A percentile compares a stretch with the other conserved stretches of the same genome.
Conservation (phyloP, 2,329 filamentous ascomycete genomes). For the Seiridium cupressi region DNA sequence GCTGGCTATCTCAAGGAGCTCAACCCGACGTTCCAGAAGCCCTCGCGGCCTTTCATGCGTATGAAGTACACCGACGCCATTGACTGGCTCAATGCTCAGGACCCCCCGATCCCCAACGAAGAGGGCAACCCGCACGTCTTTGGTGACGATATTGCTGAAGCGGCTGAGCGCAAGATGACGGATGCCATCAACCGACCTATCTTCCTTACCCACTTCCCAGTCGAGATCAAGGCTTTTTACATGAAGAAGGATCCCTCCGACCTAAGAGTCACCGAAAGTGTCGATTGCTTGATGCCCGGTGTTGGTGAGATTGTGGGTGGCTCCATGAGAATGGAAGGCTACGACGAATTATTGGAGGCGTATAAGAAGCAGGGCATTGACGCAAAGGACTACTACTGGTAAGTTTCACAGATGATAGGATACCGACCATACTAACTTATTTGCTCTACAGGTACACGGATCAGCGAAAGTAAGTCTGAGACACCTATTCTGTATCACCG, state of each 20-base stretch:
- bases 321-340: conserved; percentile 92
- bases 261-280: conserved; percentile 82
- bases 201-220: conserved; percentile 95
- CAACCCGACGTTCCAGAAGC: conserved; percentile 86
- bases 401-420: too few relatives aligned
- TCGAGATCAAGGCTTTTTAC: conserved; percentile 98
- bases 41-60: conserved; percentile 79
- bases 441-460: conserved; percentile 66
- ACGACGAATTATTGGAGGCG: conserved; percentile 83
- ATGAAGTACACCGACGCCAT: conserved; percentile 97
- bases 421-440: too few relatives aligned
- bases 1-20: conserved; percentile 75
- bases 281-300: conserved; percentile 83
- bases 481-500: not conserved
- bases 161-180: conserved; percentile 94
- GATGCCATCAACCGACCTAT: conserved; percentile 95
- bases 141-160: conserved; percentile 97
- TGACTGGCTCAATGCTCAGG: conserved; percentile 85
- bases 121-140: conserved; percentile 87
- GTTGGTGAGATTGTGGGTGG: conserved; percentile 97
- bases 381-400: conserved; percentile 87
- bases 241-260: conserved; percentile 89
- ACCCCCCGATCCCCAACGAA: conserved; percentile 80
- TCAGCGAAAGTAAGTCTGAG: conserved; percentile 76
- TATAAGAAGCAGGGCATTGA: conserved; percentile 87